Base-by-base conservation (phyloP, 2,329 filamentous ascomycete species). In the Fusarium multiceps region DNA sequence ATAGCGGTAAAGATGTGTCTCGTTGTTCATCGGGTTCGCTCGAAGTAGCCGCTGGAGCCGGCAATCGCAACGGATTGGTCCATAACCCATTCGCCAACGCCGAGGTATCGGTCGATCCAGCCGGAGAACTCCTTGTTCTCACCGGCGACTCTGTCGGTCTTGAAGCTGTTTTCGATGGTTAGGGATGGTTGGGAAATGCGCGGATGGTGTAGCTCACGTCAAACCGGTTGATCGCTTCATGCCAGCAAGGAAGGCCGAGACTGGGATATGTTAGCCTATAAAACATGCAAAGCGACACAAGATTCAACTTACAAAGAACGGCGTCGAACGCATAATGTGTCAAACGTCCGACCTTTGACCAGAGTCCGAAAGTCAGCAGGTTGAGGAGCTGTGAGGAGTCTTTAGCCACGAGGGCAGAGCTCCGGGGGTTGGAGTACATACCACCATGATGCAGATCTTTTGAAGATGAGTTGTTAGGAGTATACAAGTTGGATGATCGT, bases 191-290 rank as follows among this genome's bases (percentile, higher is more conserved):
- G n/a, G 43, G 43, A 20, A 12, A 32, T 53, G 48, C 11, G 55
- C 50, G 46, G 48, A 25, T 23, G 51, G 21, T 57, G 42, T 42
- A 71, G 92, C 93, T 88, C 92, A 99, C 96, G 94, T 98, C 83
- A 99, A 87, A 77, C 96, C 96, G 67, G 96, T 98, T 71, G 95
- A 98, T 75, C 96, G 93, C 85, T 97, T 97, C 86, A 99, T 94
- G 77, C 96, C 96, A 41, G 96, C 96, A 73, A 99, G 90, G 80
- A 98, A 95, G 69, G 96, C 93, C 77, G 96, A 99, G 81, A 99
- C 93, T 97, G 64, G 25, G 12, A n/a, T 2, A 28, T 23, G 55
- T 74, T 56, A 66, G 63, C 18, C 21, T 30, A 28, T 9, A 27
- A 32, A 18, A 23, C 27, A 20, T 7, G 12, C 21, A 18, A 14